These are phyloP conservation scores for Telfairia occidentalis DNA, from an alignment of 331 rosid species.

Conservation along the genomic window DNA sequence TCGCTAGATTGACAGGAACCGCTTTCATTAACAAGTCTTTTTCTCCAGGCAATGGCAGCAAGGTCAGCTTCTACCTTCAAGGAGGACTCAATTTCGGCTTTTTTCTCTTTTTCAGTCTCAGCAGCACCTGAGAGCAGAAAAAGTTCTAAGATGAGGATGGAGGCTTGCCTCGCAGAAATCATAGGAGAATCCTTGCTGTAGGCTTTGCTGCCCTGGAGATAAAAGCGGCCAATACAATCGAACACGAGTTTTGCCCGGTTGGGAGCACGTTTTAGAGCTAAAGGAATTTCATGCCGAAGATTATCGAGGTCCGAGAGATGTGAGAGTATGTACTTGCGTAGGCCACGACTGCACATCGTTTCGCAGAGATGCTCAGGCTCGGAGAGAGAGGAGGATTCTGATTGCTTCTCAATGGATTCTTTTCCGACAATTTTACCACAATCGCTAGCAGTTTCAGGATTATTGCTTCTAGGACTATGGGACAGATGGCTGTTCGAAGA, in stretches of 20 bases:
- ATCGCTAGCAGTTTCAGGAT: background rate
- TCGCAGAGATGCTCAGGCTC: conserved; percentile 30
- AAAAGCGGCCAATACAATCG: conserved; percentile 49
- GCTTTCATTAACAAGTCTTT: conserved; percentile 35
- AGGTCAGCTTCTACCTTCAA: conserved; percentile 26
- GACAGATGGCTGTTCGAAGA: background rate
- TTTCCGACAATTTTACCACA: background rate
- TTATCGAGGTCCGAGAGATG: conserved; percentile 13
- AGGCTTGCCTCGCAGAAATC: conserved; percentile 33
- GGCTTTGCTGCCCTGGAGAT: conserved; percentile 44
- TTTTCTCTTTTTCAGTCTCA: conserved; percentile 2
- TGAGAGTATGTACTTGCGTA: conserved; percentile 30
- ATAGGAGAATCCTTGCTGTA: conserved; percentile 27
- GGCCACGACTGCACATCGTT: conserved; percentile 37
- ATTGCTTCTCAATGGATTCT: background rate
- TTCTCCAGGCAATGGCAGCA: conserved; percentile 43
- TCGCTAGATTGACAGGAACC: conserved; percentile 33
- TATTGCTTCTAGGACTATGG: background rate
- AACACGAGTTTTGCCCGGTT: conserved; percentile 36
- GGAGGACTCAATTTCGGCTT: conserved; percentile 1
- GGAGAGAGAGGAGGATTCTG: background rate
- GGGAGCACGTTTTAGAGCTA: conserved; percentile 34
- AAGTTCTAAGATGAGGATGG: conserved; percentile 35
- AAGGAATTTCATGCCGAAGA: conserved; percentile 30
- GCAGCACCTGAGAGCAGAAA: conserved; percentile 35